Conservation (phyloP, 169 alveolate genomes). For the Plasmodium inui region DNA sequence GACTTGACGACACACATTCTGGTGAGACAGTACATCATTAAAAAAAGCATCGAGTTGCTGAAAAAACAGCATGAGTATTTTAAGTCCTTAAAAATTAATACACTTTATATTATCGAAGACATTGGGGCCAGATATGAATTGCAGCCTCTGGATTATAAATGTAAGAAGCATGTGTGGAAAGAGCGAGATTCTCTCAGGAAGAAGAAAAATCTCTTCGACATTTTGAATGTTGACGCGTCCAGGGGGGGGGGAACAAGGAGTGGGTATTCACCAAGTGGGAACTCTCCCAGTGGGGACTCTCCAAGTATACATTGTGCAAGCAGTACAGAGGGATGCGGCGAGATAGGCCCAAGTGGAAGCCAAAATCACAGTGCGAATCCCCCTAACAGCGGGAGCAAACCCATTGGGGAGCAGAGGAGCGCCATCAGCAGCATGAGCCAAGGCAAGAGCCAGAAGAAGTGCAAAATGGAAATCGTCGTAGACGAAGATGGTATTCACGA, state of each 20-base stretch:
- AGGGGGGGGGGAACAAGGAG: neutral
- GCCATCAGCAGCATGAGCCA: conserved; percentile 24
- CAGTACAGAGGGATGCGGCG: neutral
- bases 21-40: conserved; percentile 62
- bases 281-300: neutral
- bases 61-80: conserved; percentile 72
- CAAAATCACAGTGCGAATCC: neutral
- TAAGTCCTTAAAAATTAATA: conserved; percentile 62
- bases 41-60: conserved; percentile 58
- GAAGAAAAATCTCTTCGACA: conserved; percentile 64
- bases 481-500: conserved; percentile 74
- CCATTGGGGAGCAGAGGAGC: conserved; percentile 7
- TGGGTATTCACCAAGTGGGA: neutral
- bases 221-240: conserved; percentile 37
- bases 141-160: conserved; percentile 69
- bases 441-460: conserved; percentile 21
- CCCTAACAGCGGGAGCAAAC: neutral
- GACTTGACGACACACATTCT: conserved; percentile 49
- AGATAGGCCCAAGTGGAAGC: neutral
- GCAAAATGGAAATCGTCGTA: conserved; percentile 55
- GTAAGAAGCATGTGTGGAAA: conserved; percentile 76
- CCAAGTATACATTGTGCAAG: neutral
- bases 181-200: conserved; percentile 59
- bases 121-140: conserved; percentile 73
- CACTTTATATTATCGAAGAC: conserved; percentile 73